These are phyloP conservation scores for Chalciporus piperatus DNA, from an alignment of 768 basidiomycete genomes.

Conservation along the genomic window DNA sequence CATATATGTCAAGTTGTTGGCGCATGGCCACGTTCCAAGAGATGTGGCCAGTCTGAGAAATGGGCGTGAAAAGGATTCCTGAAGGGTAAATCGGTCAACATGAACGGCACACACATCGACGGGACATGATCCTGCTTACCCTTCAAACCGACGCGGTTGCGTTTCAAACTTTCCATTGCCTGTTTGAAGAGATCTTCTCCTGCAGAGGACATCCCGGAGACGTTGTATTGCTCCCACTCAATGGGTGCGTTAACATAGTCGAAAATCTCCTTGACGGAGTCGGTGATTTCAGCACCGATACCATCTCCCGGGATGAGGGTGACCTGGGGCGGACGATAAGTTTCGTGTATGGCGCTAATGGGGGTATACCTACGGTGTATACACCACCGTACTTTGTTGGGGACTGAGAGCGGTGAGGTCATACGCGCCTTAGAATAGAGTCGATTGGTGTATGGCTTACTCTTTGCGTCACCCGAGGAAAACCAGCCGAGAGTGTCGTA, in stretches of 20 bases:
- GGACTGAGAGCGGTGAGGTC: slow-evolving; percentile 44
- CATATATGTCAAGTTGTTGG: slow-evolving; percentile 98
- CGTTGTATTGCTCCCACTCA: slow-evolving; percentile 98
- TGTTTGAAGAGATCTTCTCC: slow-evolving; percentile 95
- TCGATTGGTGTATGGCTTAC: slow-evolving; percentile 39
- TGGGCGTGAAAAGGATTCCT: slow-evolving; percentile 99
- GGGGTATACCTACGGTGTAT: slow-evolving; percentile 64
- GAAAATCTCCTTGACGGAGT: slow-evolving; percentile 99
- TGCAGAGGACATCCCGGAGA: slow-evolving; percentile 91
- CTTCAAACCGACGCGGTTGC: slow-evolving; percentile 97
- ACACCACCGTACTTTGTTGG: slow-evolving; percentile 91
- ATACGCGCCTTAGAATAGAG: not conserved
- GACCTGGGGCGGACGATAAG: slow-evolving; percentile 52
- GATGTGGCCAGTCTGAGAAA: slow-evolving; percentile 93
- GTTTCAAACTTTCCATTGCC: slow-evolving; percentile 96
- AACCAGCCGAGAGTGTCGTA: slow-evolving; percentile 75
- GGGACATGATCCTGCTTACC: slow-evolving; percentile 45
- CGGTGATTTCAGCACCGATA: slow-evolving; percentile 94
- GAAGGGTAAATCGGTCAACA: slow-evolving; percentile 5
- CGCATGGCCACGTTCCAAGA: slow-evolving; percentile 99
- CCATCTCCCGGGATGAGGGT: slow-evolving; percentile 98
- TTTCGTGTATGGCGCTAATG: slow-evolving; percentile 4
- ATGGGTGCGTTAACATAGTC: slow-evolving; percentile 97
- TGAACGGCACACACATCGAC: not conserved
- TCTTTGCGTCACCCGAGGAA: slow-evolving; percentile 69